Conservation (phyloP, 805 yeast genomes). For the Saturnispora gosingensis region DNA sequence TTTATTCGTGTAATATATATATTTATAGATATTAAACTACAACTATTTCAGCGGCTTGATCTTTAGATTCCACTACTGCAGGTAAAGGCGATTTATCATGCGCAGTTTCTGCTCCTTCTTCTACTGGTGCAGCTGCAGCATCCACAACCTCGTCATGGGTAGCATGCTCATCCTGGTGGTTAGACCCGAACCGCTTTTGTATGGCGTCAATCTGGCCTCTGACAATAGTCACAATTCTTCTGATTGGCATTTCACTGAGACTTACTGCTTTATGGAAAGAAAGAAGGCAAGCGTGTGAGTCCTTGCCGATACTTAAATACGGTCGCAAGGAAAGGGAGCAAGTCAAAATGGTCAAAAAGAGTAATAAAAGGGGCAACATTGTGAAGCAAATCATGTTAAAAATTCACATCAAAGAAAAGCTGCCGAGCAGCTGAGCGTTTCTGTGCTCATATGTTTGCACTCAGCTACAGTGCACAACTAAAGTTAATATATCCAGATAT, state of each 20-base stretch:
- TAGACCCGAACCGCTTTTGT: conserved; percentile 23
- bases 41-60: conserved; percentile 14
- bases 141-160: conserved; percentile 10
- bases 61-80: conserved; percentile 4
- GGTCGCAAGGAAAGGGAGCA: neutral
- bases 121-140: neutral
- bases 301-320: neutral
- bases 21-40: conserved; percentile 7
- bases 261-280: neutral
- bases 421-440: neutral
- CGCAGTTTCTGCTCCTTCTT: neutral
- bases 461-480: neutral
- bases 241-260: conserved; percentile 25
- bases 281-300: neutral
- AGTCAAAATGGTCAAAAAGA: neutral
- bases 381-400: neutral
- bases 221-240: conserved; percentile 25
- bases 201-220: conserved; percentile 26
- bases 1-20: neutral
- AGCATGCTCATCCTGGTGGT: conserved; percentile 4
- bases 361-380: neutral
- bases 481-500: too few relatives aligned
- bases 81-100: conserved; percentile 5
- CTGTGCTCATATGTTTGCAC: neutral
- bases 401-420: neutral